Percentiles rank a stretch among this genome's conserved stretches.
phyloP scores from a whole-genome alignment of 306 rosid species.

The Purshia tridentata region DNA sequence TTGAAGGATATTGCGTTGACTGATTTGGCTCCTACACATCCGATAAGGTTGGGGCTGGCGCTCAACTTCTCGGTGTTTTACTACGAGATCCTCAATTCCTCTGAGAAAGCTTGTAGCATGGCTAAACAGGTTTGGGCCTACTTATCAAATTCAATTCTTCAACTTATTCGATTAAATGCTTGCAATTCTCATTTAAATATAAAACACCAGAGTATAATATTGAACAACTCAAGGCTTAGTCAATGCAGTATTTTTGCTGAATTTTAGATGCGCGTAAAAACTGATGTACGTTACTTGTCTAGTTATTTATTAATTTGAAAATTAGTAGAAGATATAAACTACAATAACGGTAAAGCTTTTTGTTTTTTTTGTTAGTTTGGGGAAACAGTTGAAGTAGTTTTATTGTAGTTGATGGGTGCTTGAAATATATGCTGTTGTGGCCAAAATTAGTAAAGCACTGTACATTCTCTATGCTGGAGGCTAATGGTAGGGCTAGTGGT shows the following conservation, averaged over 20 bases:
- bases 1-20: slow-evolving; percentile 41
- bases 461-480: not conserved
- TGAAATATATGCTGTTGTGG: not conserved
- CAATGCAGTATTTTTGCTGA: not conserved
- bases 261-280: not conserved
- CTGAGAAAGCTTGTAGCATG: slow-evolving; percentile 46
- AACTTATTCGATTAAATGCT: not conserved
- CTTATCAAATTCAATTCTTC: not conserved
- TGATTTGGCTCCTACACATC: slow-evolving; percentile 45
- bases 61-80: slow-evolving; percentile 48
- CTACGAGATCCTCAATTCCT: slow-evolving; percentile 44
- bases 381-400: not conserved
- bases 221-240: not conserved
- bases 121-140: slow-evolving; percentile 37
- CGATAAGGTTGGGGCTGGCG: slow-evolving; percentile 44
- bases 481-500: not conserved
- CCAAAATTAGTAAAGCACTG: not conserved
- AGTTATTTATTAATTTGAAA: not conserved
- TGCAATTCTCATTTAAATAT: not conserved
- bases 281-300: not conserved
- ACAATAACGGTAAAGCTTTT: no score
- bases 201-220: not conserved
- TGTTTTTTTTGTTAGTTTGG: not conserved
- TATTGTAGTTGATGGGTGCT: not conserved
- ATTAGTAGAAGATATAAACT: not conserved